phyloP scores from a whole-genome alignment of 768 basidiomycete species.

The Lactarius akahatsu region DNA sequence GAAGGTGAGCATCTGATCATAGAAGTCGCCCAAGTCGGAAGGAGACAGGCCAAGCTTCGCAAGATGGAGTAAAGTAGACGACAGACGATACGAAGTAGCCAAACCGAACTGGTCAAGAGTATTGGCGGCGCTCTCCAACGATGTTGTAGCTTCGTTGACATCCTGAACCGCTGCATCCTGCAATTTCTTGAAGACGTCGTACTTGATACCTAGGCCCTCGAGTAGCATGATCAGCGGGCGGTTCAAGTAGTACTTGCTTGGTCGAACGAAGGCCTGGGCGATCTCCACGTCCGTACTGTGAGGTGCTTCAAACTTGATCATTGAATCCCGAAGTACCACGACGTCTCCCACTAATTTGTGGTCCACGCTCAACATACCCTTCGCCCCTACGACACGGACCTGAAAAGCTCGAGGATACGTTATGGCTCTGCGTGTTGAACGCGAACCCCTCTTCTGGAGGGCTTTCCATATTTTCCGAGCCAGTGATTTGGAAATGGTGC shows the following conservation, averaged over 20 bases:
- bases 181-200: constrained; percentile 50
- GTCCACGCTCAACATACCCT: constrained; percentile 65
- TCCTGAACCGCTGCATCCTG: constrained; percentile 53
- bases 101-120: constrained; percentile 59
- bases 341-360: constrained; percentile 48
- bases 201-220: constrained; percentile 57
- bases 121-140: constrained; percentile 45
- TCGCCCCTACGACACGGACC: constrained; percentile 61
- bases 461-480: constrained; percentile 49
- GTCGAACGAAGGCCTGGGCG: constrained; percentile 60
- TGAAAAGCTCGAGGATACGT: constrained; percentile 53
- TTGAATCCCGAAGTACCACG: constrained; percentile 55
- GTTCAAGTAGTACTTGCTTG: constrained; percentile 56
- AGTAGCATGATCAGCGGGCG: constrained; percentile 67
- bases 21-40: constrained; percentile 46
- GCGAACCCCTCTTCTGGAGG: constrained; percentile 40
- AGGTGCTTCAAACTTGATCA: constrained; percentile 65
- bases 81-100: constrained; percentile 53
- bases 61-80: constrained; percentile 52
- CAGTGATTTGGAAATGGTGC: constrained; percentile 56
- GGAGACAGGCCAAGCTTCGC: constrained; percentile 47
- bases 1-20: constrained; percentile 51
- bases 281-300: constrained; percentile 55
- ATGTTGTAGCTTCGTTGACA: constrained; percentile 44
- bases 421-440: constrained; percentile 37